Evolutionary conservation across 345 rosid genomes (phyloP), one percentile per base, ranked within the genome.

Genomic region (Diplotaxis tenuifolia): DNA sequence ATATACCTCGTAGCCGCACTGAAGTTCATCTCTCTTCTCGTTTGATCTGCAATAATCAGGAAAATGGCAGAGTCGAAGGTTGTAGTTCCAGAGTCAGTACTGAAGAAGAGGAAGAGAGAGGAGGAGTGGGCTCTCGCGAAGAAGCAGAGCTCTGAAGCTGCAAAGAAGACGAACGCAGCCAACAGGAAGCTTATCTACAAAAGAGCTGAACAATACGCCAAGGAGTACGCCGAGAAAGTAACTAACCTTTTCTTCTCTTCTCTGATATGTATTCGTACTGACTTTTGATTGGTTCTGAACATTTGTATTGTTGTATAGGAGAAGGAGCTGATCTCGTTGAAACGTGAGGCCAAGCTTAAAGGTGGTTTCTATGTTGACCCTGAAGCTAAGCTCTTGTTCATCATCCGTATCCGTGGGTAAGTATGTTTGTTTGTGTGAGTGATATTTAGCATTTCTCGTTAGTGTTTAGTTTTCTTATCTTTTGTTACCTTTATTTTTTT

Each of bases 291-390:
- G 12, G 22, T 15, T 61, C 65, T 61, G 45, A 47, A 9, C 52
- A 28, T 27, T n/a, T 49, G 2, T 16, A 23, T 1, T 5, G 3
- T 36, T n/a, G 0, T 5, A 9, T 62, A 87, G 93, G 93, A 91
- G 62, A 85, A 72, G 68, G 89, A 91, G 72, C 66, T 89, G 68
- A 86, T 91, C 58, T 25, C 14, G 2, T 71, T 91, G 88, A 93
- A 91, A 81, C 84, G 97, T 0, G 94, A 89, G 79, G 98, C 98
- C 0, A 91, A 87, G 75, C 73, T 91, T 65, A 89, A 91, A 60
- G 97, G 98, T 5, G 95, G 93, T 1, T 94, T 91, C 73, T 94
- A 94, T 81, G 98, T 91, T 12, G 84, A 86, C 28, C 97, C 98
- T 15, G 97, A 94, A 76, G 91, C 97, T 9, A 93, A 89, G 80